These are phyloP conservation scores for Diophrys sp. DNA, from an alignment of 73 alveolate species.

Conservation along the genomic window DNA sequence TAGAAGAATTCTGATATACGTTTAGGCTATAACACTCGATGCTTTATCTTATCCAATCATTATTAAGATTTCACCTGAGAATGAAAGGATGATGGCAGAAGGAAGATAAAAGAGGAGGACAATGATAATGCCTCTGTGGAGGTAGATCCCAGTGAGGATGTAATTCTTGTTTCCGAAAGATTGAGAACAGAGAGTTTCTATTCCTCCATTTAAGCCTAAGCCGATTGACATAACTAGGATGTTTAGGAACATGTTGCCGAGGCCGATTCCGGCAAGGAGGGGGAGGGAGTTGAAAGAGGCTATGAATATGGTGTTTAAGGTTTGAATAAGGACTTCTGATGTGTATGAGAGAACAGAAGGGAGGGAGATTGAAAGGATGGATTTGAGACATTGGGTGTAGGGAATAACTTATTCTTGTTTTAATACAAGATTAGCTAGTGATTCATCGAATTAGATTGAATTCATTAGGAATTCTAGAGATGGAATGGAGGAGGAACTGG, in stretches of 20 bases:
- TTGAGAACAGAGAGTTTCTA: slow-evolving; percentile 61
- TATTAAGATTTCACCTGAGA: slow-evolving; percentile 4
- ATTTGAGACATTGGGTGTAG: too few species aligned
- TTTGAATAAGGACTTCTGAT: too few species aligned
- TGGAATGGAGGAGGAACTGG: too few species aligned
- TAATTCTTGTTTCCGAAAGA: slow-evolving; percentile 49
- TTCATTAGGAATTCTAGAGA: too few species aligned
- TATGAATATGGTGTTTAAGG: too few species aligned
- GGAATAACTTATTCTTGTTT: too few species aligned
- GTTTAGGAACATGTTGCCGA: slow-evolving; percentile 56
- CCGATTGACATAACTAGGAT: slow-evolving; percentile 22
- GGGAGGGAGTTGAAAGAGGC: too few species aligned
- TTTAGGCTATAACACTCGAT: neutral
- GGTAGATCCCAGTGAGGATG: neutral
- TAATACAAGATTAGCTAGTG: too few species aligned
- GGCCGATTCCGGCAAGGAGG: slow-evolving; percentile 72
- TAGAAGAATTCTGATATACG: slow-evolving; percentile 3
- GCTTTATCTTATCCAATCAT: slow-evolving; percentile 10
- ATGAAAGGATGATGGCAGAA: slow-evolving; percentile 12
- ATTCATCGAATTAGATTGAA: too few species aligned
- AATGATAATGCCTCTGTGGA: neutral
- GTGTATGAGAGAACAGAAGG: too few species aligned
- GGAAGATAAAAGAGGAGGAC: slow-evolving; percentile 2
- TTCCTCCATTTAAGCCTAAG: slow-evolving; percentile 55
- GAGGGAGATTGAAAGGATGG: too few species aligned